Conservation (phyloP, 805 yeast genomes). For the Suhomyces sp. region DNA sequence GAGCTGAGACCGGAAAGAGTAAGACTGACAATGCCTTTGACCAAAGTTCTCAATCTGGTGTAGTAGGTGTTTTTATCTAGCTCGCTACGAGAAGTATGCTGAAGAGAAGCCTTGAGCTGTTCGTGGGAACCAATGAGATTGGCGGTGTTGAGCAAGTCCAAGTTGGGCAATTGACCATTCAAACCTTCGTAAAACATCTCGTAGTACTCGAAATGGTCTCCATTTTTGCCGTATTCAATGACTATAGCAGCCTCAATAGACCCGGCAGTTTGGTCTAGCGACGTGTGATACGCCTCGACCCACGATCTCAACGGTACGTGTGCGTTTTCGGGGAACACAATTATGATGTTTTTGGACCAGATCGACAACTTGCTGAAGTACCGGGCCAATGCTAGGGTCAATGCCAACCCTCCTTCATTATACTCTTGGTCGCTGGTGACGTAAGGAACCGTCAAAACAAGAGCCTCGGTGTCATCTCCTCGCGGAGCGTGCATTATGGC, state of each 20-base stretch:
- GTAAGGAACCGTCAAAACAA: conserved; percentile 91
- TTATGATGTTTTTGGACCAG: conserved; percentile 92
- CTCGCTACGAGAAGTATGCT: conserved; percentile 50
- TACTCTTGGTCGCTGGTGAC: conserved; percentile 55
- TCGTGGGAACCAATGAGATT: conserved; percentile 74
- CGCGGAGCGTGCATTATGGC: conserved; percentile 89
- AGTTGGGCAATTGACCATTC: conserved; percentile 93
- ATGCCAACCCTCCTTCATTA: conserved; percentile 79
- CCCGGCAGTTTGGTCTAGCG: conserved; percentile 86
- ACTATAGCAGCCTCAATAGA: conserved; percentile 88
- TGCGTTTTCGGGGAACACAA: conserved; percentile 77
- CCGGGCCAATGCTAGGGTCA: conserved; percentile 69
- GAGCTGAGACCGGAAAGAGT: conserved; percentile 64
- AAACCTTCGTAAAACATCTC: conserved; percentile 83
- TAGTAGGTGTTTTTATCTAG: conserved; percentile 47
- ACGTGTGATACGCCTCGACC: conserved; percentile 91
- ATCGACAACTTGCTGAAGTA: conserved; percentile 83
- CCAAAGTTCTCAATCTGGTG: conserved; percentile 56
- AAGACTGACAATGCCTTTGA: conserved; percentile 64
- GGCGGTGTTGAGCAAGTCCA: conserved; percentile 84
- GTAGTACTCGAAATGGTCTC: conserved; percentile 68
- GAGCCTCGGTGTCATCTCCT: conserved; percentile 94
- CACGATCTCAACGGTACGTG: conserved; percentile 70
- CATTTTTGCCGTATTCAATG: conserved; percentile 66
- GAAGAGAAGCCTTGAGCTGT: conserved; percentile 65